These are phyloP conservation scores for Coniophora puteana DNA, from an alignment of 1,284 basidiomycete genomes.

Conservation along the genomic window DNA sequence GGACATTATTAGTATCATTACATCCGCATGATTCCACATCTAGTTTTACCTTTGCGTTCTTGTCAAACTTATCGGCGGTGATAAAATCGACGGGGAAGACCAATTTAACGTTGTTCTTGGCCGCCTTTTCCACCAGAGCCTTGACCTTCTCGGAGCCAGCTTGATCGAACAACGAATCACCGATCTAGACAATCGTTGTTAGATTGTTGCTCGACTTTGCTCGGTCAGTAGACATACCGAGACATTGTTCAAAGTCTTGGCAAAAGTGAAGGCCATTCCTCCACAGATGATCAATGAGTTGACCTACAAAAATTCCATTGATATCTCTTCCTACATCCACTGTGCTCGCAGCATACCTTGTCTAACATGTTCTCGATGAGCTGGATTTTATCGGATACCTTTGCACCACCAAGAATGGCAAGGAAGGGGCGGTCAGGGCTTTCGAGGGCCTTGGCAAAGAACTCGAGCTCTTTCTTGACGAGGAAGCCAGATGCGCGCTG, in stretches of 20 bases:
- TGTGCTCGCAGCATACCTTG: too few species aligned
- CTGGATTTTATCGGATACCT: constrained; percentile 99
- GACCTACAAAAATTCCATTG: constrained; percentile 51
- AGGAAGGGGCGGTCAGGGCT: constrained; percentile 94
- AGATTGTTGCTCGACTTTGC: constrained; percentile 8
- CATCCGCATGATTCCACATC: constrained; percentile 16
- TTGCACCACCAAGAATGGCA: constrained; percentile 97
- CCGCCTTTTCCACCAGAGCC: constrained; percentile 87
- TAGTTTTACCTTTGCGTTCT: constrained; percentile 86
- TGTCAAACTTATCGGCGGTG: constrained; percentile 93
- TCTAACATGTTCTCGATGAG: constrained; percentile 99
- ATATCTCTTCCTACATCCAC: too few species aligned
- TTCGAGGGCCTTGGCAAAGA: constrained; percentile 97
- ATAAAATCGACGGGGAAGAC: constrained; percentile 96
- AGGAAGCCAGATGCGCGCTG: constrained; percentile 95
- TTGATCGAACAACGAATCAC: constrained; percentile 92
- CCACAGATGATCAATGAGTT: constrained; percentile 96
- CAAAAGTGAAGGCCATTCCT: constrained; percentile 99
- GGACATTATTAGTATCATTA: constrained; percentile 2
- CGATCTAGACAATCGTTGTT: too few species aligned
- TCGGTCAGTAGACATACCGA: constrained; percentile 41
- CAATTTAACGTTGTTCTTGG: constrained; percentile 90
- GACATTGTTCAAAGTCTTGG: constrained; percentile 87
- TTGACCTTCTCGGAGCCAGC: constrained; percentile 88
- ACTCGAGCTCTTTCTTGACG: constrained; percentile 99